Evolutionary conservation across 176 grass and related monocot genomes (phyloP).

Genomic region (Rhipidocladum racemiflorum): DNA sequence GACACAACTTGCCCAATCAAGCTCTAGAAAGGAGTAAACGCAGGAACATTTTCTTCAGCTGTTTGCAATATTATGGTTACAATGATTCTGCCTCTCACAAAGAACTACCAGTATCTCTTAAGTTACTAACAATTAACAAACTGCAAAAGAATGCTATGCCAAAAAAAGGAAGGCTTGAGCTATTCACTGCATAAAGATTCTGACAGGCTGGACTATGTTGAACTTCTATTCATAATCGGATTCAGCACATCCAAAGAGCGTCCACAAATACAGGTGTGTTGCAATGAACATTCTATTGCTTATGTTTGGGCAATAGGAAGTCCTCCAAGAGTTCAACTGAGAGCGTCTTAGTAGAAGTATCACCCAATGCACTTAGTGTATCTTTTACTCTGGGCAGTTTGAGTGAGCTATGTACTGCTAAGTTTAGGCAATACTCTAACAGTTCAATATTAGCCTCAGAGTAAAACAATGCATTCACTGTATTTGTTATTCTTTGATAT

Average conservation of each 20-base stretch:
- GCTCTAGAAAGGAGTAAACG: too few species aligned
- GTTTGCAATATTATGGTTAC: background rate
- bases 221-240: constrained; percentile 13
- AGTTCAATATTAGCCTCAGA: background rate
- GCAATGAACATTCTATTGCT: background rate
- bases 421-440: background rate
- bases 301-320: background rate
- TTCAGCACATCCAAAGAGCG: background rate
- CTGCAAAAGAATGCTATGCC: background rate
- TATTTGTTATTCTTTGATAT: background rate
- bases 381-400: background rate
- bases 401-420: constrained; percentile 8
- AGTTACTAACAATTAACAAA: background rate
- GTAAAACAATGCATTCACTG: background rate
- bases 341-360: background rate
- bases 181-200: background rate
- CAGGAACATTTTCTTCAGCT: background rate
- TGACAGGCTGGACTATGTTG: background rate
- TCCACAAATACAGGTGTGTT: background rate
- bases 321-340: background rate
- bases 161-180: background rate
- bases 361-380: background rate
- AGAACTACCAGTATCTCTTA: background rate
- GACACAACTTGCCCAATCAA: too few species aligned
- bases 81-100: background rate